phyloP scores from a whole-genome alignment of 257 asterid genomes.

The Solanum ossicruentum region DNA sequence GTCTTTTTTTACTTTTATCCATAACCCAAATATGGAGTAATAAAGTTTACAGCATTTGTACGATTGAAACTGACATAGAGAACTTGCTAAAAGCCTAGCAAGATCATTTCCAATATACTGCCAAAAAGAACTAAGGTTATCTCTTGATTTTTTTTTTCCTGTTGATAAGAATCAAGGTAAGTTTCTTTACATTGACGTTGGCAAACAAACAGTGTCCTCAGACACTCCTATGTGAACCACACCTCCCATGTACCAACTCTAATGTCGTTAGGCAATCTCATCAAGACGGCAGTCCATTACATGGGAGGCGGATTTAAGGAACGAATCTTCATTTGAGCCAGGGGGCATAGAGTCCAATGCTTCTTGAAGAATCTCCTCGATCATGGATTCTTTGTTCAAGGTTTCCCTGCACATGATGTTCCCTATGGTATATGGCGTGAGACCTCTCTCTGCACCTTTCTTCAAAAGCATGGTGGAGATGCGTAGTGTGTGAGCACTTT shows the following conservation, averaged over 20 bases:
- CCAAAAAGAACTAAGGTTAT: not conserved
- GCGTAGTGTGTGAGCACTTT: conserved; percentile 6
- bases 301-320: conserved; percentile 3
- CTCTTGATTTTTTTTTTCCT: not conserved
- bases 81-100: not conserved
- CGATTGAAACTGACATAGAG: not conserved
- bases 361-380: conserved; percentile 7
- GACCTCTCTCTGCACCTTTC: conserved; percentile 10
- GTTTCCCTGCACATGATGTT: conserved; percentile 8
- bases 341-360: conserved; percentile 3
- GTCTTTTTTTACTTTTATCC: not conserved
- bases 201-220: not conserved
- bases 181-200: not conserved
- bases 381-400: conserved; percentile 5
- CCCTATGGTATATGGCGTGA: conserved; percentile 10
- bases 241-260: not conserved
- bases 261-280: not conserved
- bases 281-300: conserved; percentile 7
- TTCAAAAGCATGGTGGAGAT: conserved; percentile 17
- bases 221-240: not conserved
- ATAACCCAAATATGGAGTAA: not conserved
- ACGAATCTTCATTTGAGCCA: conserved; percentile 3
- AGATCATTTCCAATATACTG: not conserved
- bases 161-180: not conserved
- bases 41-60: not conserved